Percentiles rank a stretch among this genome's conserved stretches.
Conservation (phyloP, 2,329 filamentous ascomycete species). For the Cryphonectria japonica region DNA sequence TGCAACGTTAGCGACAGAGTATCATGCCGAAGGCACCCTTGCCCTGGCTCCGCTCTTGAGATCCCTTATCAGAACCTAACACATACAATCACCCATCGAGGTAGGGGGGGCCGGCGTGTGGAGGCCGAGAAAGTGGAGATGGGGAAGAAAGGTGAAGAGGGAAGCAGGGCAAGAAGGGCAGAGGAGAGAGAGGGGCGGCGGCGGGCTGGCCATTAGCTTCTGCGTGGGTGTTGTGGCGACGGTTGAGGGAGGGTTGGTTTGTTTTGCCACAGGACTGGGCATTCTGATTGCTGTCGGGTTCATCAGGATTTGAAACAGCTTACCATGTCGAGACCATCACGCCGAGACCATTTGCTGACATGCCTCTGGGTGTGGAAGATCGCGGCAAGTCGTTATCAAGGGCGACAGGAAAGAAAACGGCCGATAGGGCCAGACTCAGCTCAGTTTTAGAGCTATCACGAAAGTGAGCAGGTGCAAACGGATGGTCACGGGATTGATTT, state of each 20-base stretch:
- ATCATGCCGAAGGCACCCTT: not conserved
- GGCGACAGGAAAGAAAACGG: not conserved
- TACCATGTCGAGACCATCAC: not conserved
- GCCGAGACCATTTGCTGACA: conserved; percentile 8
- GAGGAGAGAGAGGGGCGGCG: too few relatives aligned
- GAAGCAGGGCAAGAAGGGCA: too few relatives aligned
- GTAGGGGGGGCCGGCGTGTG: too few relatives aligned
- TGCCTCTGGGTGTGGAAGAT: not conserved
- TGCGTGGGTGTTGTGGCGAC: not conserved
- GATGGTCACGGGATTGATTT: not conserved
- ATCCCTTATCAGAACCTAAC: not conserved
- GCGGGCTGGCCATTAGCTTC: too few relatives aligned
- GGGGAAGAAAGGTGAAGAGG: not conserved
- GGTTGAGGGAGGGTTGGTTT: too few relatives aligned
- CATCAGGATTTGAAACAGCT: not conserved
- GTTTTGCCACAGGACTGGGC: not conserved
- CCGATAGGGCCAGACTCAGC: not conserved
- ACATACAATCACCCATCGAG: not conserved
- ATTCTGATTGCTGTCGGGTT: not conserved
- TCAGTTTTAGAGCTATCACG: not conserved
- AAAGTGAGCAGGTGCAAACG: not conserved
- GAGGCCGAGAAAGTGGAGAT: too few relatives aligned
- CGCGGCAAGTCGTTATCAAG: not conserved
- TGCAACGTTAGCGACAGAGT: not conserved
- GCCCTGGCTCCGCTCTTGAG: not conserved